These are phyloP conservation scores for Nematocida ironsii DNA, from an alignment of 371 early-diverging fungal genomes.

Conservation along the genomic window DNA sequence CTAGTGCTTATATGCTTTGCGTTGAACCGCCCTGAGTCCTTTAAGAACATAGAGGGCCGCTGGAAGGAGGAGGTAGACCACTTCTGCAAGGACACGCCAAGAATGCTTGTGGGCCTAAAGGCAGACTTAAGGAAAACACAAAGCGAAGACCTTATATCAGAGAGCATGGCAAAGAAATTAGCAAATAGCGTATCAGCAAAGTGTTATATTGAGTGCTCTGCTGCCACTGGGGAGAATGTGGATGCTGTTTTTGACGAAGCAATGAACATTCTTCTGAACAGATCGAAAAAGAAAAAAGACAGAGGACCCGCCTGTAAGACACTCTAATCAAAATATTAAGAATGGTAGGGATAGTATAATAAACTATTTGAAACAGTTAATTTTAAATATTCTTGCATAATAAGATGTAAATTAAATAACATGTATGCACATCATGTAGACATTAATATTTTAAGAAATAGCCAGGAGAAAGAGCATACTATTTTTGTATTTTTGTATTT, in stretches of 20 bases:
- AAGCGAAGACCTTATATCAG: conserved; percentile 52
- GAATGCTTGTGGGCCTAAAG: conserved; percentile 94
- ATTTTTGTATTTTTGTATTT: too few species aligned
- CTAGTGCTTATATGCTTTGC: conserved; percentile 81
- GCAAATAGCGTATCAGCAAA: conserved; percentile 82
- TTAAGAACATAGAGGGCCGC: conserved; percentile 79
- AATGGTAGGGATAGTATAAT: background rate
- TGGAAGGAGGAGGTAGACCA: conserved; percentile 86
- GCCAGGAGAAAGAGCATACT: too few species aligned
- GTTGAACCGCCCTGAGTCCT: conserved; percentile 75
- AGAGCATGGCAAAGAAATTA: conserved; percentile 69
- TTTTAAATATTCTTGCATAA: background rate
- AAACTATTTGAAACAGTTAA: background rate
- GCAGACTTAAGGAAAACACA: conserved; percentile 78
- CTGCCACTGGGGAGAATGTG: conserved; percentile 85
- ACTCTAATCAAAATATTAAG: conserved; percentile 3
- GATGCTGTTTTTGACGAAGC: conserved; percentile 96
- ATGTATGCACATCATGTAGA: too few species aligned
- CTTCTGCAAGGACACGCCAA: conserved; percentile 74
- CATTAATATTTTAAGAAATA: too few species aligned
- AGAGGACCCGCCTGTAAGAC: conserved; percentile 29
- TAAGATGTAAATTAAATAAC: background rate
- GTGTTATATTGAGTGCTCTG: conserved; percentile 92
- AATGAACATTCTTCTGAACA: conserved; percentile 71
- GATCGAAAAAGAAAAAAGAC: conserved; percentile 46